phyloP scores from a whole-genome alignment of 2,329 filamentous ascomycete species.

The Huntiella moniliformis region DNA sequence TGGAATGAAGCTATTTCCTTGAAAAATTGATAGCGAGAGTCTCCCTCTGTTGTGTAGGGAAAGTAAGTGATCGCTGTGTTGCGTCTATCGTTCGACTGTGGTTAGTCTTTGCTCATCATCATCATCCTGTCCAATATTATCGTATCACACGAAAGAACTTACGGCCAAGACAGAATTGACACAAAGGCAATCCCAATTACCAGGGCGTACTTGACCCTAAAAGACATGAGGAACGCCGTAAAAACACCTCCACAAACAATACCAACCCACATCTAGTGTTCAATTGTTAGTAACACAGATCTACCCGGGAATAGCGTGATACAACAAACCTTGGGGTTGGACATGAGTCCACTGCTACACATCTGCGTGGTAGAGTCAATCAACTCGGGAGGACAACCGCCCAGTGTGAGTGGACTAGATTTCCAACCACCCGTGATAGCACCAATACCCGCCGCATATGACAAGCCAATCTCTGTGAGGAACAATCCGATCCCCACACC shows the following conservation, averaged over 20 bases:
- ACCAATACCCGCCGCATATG: constrained; percentile 68
- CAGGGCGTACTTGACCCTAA: constrained; percentile 56
- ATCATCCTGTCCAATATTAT: neutral
- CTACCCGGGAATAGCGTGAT: neutral
- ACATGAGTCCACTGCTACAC: constrained; percentile 48
- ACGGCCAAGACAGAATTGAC: constrained; percentile 59
- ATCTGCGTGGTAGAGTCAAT: constrained; percentile 27
- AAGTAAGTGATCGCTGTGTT: constrained; percentile 56
- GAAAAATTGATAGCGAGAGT: constrained; percentile 52
- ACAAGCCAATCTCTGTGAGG: constrained; percentile 45
- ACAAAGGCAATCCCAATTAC: constrained; percentile 55
- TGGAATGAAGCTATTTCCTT: constrained; percentile 53
- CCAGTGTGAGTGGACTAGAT: constrained; percentile 56
- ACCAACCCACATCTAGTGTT: constrained; percentile 56
- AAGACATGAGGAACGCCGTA: constrained; percentile 65
- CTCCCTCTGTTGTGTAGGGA: constrained; percentile 43
- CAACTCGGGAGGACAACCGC: constrained; percentile 46
- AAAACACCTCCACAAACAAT: constrained; percentile 64
- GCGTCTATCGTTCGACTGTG: constrained; percentile 24
- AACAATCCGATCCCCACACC: constrained; percentile 48
- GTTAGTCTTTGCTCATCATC: neutral
- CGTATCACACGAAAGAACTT: constrained; percentile 17
- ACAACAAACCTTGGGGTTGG: constrained; percentile 44
- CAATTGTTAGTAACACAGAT: neutral
- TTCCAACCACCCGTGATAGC: constrained; percentile 49